phyloP scores from a whole-genome alignment of 2,329 filamentous ascomycete genomes.

The Xylaria hypoxylon region DNA sequence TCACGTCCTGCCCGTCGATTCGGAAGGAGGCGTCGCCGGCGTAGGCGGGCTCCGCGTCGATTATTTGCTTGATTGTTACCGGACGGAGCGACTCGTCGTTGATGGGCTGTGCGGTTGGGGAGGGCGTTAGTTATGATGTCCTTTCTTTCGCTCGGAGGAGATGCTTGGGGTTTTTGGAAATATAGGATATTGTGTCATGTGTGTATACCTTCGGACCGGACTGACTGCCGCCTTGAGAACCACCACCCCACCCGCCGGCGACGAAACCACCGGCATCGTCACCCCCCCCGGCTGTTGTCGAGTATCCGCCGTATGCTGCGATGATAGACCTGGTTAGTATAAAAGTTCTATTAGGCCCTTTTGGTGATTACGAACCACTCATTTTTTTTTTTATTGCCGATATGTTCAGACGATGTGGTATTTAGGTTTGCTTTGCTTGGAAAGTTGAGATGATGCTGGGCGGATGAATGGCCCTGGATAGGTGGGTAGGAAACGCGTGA shows the following conservation, averaged over 20 bases:
- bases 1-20: conserved; percentile 80
- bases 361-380: conserved; percentile 34
- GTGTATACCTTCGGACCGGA: conserved; percentile 47
- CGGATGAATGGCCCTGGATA: background rate
- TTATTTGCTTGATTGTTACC: conserved; percentile 93
- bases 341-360: background rate
- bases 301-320: conserved; percentile 64
- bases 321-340: conserved; percentile 19
- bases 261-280: conserved; percentile 73
- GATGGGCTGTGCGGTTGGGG: conserved; percentile 63
- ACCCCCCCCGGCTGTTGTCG: conserved; percentile 62
- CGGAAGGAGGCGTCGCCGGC: conserved; percentile 80
- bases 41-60: conserved; percentile 77
- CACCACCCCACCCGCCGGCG: conserved; percentile 49
- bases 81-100: conserved; percentile 89
- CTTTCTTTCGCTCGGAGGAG: background rate
- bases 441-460: conserved; percentile 22
- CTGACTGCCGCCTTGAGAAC: conserved; percentile 71
- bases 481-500: conserved; percentile 42
- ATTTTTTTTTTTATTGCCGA: conserved; percentile 23
- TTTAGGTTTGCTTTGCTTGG: conserved; percentile 5
- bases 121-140: conserved; percentile 12
- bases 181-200: background rate
- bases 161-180: too few relatives aligned
- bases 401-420: conserved; percentile 14